These are phyloP conservation scores for Effrenium voratum DNA, from an alignment of 73 alveolate genomes.

Conservation along the genomic window DNA sequence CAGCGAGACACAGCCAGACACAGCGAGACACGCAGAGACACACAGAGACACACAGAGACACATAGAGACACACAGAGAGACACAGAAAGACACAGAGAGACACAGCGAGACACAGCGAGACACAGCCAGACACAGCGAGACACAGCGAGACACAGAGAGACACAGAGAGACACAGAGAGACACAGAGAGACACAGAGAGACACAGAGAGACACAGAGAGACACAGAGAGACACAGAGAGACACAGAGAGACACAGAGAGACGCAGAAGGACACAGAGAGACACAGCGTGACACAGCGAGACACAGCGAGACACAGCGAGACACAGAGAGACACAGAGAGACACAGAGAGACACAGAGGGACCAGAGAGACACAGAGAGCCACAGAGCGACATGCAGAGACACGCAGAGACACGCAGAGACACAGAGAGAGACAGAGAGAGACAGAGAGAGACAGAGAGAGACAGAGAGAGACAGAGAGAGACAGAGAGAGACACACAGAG, in stretches of 20 bases:
- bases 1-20: background rate
- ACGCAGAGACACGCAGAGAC: too few relatives aligned
- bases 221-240: background rate
- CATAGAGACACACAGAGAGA: background rate
- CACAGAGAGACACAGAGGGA: too few relatives aligned
- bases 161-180: constrained; percentile 36
- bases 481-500: too few relatives aligned
- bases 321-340: too few relatives aligned
- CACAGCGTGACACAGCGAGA: too few relatives aligned
- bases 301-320: too few relatives aligned
- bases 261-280: too few relatives aligned
- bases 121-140: background rate
- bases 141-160: constrained; percentile 2
- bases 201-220: background rate
- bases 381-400: too few relatives aligned
- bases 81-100: background rate
- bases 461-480: too few relatives aligned
- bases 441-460: too few relatives aligned
- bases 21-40: background rate
- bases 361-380: too few relatives aligned
- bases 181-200: constrained; percentile 11
- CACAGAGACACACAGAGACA: background rate
- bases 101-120: background rate
- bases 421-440: too few relatives aligned
- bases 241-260: background rate